These are phyloP conservation scores for Nakaseomyces nivariensis DNA, from an alignment of 1,139 yeast genomes.

Conservation along the genomic window DNA sequence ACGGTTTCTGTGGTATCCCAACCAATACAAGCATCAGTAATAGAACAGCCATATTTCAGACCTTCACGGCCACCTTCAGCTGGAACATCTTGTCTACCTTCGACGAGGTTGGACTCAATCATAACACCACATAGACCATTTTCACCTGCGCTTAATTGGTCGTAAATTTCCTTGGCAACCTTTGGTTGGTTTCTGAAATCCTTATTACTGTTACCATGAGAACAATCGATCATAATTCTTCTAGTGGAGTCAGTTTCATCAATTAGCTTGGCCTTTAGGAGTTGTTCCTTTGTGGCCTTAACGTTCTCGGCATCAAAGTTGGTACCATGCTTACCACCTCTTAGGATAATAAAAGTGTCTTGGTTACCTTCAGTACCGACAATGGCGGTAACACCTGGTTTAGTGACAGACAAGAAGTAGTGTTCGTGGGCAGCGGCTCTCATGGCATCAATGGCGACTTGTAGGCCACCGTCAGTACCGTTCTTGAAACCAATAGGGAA, in stretches of 20 bases:
- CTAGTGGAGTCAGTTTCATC: conserved; percentile 39
- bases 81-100: conserved; percentile 89
- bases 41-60: conserved; percentile 83
- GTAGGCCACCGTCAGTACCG: conserved; percentile 90
- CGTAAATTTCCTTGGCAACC: conserved; percentile 73
- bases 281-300: conserved; percentile 53
- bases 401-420: conserved; percentile 88
- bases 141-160: conserved; percentile 72
- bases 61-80: conserved; percentile 65
- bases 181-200: conserved; percentile 87
- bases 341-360: conserved; percentile 79
- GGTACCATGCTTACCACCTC: conserved; percentile 93
- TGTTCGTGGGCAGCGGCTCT: conserved; percentile 90
- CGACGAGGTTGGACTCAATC: conserved; percentile 88
- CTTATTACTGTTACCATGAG: conserved; percentile 91
- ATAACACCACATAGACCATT: conserved; percentile 78
- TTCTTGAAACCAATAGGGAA: conserved; percentile 97
- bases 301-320: conserved; percentile 76
- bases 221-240: conserved; percentile 93
- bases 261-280: conserved; percentile 47
- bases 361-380: conserved; percentile 91
- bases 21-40: conserved; percentile 92
- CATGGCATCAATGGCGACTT: conserved; percentile 89
- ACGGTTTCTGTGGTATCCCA: conserved; percentile 78
- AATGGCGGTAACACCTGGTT: conserved; percentile 90